A percentile compares a stretch with the other conserved stretches of the same genome.
phyloP scores from a whole-genome alignment of 129 eudicot species.

The Pittosporum tobira region DNA sequence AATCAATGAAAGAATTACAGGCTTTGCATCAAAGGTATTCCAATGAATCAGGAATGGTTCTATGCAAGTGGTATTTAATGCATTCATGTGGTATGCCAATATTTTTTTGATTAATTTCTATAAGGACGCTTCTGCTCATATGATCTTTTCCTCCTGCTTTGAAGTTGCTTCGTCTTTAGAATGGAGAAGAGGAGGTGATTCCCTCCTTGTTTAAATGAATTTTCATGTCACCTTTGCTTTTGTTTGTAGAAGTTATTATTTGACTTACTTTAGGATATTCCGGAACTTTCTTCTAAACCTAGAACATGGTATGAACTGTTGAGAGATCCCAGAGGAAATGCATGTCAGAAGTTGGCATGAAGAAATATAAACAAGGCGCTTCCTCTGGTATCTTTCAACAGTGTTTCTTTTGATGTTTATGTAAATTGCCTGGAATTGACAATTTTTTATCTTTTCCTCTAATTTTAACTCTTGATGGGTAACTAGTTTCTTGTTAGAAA shows the following conservation, averaged over 20 bases:
- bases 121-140: background rate
- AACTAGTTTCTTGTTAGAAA: too few species aligned
- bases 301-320: too few species aligned
- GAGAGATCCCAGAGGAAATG: too few species aligned
- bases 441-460: too few species aligned
- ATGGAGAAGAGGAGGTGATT: background rate
- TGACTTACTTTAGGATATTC: background rate
- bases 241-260: background rate
- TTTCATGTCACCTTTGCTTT: background rate
- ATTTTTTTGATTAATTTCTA: background rate
- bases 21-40: background rate
- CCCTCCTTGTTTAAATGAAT: background rate
- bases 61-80: background rate
- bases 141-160: background rate
- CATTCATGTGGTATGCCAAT: background rate
- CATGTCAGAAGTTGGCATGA: too few species aligned
- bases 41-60: background rate
- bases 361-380: too few species aligned
- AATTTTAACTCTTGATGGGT: too few species aligned
- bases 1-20: slow-evolving; percentile 4
- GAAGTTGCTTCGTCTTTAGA: background rate
- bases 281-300: too few species aligned
- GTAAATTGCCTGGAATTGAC: too few species aligned
- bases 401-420: too few species aligned
- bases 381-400: too few species aligned